Evolutionary conservation across 208 protist genomes (phyloP).

Genomic region (Vickermania spadyakhi): DNA sequence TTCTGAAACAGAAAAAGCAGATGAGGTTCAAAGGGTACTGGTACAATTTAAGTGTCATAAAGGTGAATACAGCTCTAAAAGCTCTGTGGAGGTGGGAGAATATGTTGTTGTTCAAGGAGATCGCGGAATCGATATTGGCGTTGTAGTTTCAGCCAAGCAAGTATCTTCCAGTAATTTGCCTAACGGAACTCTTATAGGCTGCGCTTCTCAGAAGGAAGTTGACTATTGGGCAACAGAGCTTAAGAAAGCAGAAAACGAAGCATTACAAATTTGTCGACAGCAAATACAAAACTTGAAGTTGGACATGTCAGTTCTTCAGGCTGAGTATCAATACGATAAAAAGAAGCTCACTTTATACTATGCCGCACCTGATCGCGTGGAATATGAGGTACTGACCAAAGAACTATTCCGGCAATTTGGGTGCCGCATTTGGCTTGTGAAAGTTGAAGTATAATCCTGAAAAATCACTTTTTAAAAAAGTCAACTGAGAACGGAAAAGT

Average conservation of each 20-base stretch:
- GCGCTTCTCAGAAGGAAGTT: constrained; percentile 78
- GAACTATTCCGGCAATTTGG: constrained; percentile 81
- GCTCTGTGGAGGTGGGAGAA: constrained; percentile 48
- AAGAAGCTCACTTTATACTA: constrained; percentile 92
- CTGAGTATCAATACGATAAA: constrained; percentile 89
- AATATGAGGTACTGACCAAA: constrained; percentile 78
- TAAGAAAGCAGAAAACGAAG: constrained; percentile 67
- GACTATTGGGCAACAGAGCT: constrained; percentile 79
- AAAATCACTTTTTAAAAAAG: no score
- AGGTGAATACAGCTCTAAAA: constrained; percentile 51
- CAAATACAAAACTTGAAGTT: constrained; percentile 47
- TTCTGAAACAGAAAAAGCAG: constrained; percentile 13
- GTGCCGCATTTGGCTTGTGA: constrained; percentile 89
- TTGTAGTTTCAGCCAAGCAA: constrained; percentile 39
- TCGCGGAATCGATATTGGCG: constrained; percentile 84
- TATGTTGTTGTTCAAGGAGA: constrained; percentile 87
- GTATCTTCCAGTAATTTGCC: constrained; percentile 2
- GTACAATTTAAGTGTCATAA: constrained; percentile 88
- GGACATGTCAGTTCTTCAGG: constrained; percentile 76
- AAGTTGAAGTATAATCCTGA: no score
- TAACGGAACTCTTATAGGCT: constrained; percentile 44
- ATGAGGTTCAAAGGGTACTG: constrained; percentile 36
- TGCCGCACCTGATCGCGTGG: constrained; percentile 50
- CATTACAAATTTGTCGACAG: constrained; percentile 52
- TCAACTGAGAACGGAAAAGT: no score